Conservation (phyloP, 2,329 filamentous ascomycete species). For the Nectriaceae sp. region DNA sequence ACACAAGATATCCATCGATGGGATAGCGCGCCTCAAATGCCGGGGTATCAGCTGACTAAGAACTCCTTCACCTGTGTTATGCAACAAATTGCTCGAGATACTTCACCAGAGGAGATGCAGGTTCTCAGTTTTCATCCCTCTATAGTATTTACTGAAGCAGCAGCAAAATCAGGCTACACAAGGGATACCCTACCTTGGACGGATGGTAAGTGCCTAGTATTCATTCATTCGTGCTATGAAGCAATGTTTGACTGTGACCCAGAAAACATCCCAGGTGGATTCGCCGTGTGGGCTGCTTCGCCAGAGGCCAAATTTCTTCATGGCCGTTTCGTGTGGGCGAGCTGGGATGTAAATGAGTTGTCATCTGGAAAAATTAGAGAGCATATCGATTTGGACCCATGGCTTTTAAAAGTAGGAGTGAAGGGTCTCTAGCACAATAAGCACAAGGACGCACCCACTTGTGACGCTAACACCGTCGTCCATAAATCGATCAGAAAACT, state of each 20-base stretch:
- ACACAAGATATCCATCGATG: not conserved
- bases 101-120: not conserved
- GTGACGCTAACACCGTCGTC: too few species aligned
- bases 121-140: slow-evolving; percentile 1
- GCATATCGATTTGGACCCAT: not conserved
- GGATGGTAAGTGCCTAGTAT: not conserved
- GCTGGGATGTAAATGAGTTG: slow-evolving; percentile 52
- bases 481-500: too few species aligned
- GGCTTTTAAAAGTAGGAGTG: not conserved
- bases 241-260: too few species aligned
- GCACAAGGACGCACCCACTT: too few species aligned
- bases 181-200: not conserved
- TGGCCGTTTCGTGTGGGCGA: slow-evolving; percentile 46
- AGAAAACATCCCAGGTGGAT: slow-evolving; percentile 35
- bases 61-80: not conserved
- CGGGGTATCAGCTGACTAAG: not conserved
- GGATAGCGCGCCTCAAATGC: not conserved
- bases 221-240: too few species aligned
- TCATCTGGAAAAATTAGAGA: not conserved
- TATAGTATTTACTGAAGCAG: not conserved
- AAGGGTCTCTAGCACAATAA: not conserved
- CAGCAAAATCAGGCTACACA: not conserved
- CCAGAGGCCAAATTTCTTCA: slow-evolving; percentile 47
- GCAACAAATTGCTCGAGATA: not conserved
- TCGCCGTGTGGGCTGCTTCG: slow-evolving; percentile 42